phyloP scores from a whole-genome alignment of 495 filamentous ascomycete species.

The Penicillium coffeae region DNA sequence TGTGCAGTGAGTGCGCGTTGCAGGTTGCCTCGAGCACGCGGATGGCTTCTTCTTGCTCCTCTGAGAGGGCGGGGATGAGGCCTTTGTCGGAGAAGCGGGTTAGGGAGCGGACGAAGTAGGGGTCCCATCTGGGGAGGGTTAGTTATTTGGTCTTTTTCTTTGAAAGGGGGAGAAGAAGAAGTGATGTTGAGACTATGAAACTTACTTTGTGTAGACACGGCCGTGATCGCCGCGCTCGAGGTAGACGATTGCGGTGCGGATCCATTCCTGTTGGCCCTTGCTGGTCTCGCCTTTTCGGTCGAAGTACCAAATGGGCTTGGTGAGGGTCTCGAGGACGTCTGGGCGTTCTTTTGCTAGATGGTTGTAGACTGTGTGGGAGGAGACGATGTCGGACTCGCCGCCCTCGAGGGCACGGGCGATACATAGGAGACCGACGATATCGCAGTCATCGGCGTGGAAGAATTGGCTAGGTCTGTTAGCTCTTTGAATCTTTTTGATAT shows the following conservation, averaged over 20 bases:
- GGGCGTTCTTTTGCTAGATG: conserved; percentile 68
- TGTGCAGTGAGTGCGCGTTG: conserved; percentile 62
- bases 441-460: conserved; percentile 79
- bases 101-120: conserved; percentile 70
- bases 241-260: conserved; percentile 70
- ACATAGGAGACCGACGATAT: conserved; percentile 84
- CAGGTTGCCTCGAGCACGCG: conserved; percentile 65
- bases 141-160: background rate
- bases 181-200: no score
- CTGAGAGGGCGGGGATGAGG: conserved; percentile 62
- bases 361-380: conserved; percentile 80
- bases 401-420: conserved; percentile 73
- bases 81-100: conserved; percentile 62
- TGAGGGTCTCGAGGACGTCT: conserved; percentile 71
- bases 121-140: conserved; percentile 62
- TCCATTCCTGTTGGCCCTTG: conserved; percentile 70
- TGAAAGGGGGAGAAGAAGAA: background rate
- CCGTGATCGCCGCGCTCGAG: conserved; percentile 54
- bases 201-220: conserved; percentile 54
- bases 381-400: conserved; percentile 80
- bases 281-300: conserved; percentile 86
- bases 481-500: background rate
- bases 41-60: conserved; percentile 60
- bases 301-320: conserved; percentile 84
- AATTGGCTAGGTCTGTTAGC: conserved; percentile 39